A percentile compares a stretch with the other conserved stretches of the same genome.
Evolutionary conservation across 2,329 filamentous ascomycete species (phyloP).

Genomic region (Rhynchosporium secalis): DNA sequence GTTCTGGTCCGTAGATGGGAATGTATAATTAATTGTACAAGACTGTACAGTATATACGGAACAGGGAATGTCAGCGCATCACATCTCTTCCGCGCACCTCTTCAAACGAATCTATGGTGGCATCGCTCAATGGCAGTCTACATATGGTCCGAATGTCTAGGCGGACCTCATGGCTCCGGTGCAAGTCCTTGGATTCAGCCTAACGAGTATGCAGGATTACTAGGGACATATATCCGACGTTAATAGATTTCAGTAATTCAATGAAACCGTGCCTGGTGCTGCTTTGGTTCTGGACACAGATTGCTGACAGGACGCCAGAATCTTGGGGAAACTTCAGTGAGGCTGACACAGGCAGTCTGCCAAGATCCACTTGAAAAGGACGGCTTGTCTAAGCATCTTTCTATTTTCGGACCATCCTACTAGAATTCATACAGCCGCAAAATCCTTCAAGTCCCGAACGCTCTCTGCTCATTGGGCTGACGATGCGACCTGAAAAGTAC

Average conservation of each 20-base stretch:
- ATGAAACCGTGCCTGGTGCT: not conserved
- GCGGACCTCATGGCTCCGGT: too few relatives aligned
- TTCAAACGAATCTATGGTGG: not conserved
- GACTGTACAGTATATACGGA: conserved; percentile 1
- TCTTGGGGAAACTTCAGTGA: not conserved
- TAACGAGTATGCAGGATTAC: too few relatives aligned
- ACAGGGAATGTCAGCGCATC: not conserved
- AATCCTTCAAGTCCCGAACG: not conserved
- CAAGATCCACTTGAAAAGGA: too few relatives aligned
- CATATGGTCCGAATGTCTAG: not conserved
- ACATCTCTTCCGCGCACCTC: not conserved
- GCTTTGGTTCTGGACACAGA: not conserved
- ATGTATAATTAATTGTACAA: conserved; percentile 8
- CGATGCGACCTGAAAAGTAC: not conserved
- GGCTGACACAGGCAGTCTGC: not conserved
- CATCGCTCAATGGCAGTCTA: not conserved
- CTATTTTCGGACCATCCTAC: conserved; percentile 4
- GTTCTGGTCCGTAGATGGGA: not conserved
- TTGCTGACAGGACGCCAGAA: not conserved
- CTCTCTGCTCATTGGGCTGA: not conserved
- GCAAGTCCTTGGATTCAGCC: too few relatives aligned
- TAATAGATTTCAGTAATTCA: too few relatives aligned
- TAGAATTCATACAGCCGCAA: too few relatives aligned
- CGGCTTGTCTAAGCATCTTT: not conserved
- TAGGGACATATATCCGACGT: too few relatives aligned